These are phyloP conservation scores for Talaromyces pinophilus DNA, from an alignment of 2,329 filamentous ascomycete species.

Conservation along the genomic window DNA sequence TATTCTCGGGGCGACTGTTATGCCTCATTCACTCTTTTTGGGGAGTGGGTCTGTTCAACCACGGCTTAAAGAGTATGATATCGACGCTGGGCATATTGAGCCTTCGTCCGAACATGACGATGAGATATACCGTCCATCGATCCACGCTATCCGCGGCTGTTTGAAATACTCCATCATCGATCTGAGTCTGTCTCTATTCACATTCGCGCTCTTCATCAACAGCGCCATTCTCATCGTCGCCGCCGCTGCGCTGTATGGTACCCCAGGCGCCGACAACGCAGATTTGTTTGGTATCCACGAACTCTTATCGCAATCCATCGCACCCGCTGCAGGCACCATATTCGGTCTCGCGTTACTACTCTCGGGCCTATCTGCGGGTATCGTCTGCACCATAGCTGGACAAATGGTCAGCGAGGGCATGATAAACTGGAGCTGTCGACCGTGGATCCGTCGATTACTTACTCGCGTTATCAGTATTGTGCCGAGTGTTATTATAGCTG, in stretches of 20 bases:
- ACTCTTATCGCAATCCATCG: conserved; percentile 68
- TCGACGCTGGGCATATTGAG: conserved; percentile 41
- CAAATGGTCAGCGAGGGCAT: conserved; percentile 89
- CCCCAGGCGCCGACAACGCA: conserved; percentile 62
- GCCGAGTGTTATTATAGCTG: conserved; percentile 80
- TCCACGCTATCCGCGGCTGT: conserved; percentile 70
- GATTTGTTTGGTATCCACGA: conserved; percentile 82
- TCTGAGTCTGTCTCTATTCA: conserved; percentile 71
- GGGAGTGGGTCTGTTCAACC: conserved; percentile 59
- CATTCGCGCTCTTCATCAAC: conserved; percentile 83
- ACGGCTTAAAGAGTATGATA: conserved; percentile 53
- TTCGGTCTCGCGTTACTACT: conserved; percentile 80
- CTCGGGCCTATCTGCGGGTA: conserved; percentile 77
- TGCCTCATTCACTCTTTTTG: conserved; percentile 62
- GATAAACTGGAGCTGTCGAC: conserved; percentile 69
- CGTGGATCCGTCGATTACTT: conserved; percentile 76
- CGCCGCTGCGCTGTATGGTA: conserved; percentile 71
- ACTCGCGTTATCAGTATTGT: conserved; percentile 79
- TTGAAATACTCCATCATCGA: conserved; percentile 74
- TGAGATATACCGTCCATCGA: conserved; percentile 65
- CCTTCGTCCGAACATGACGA: conserved; percentile 32
- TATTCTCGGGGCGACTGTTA: conserved; percentile 57
- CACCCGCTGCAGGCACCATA: conserved; percentile 75
- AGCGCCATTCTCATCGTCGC: conserved; percentile 79
- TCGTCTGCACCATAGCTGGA: conserved; percentile 85